These are phyloP conservation scores for Sporothrix luriei DNA, from an alignment of 2,329 filamentous ascomycete species.

Conservation along the genomic window DNA sequence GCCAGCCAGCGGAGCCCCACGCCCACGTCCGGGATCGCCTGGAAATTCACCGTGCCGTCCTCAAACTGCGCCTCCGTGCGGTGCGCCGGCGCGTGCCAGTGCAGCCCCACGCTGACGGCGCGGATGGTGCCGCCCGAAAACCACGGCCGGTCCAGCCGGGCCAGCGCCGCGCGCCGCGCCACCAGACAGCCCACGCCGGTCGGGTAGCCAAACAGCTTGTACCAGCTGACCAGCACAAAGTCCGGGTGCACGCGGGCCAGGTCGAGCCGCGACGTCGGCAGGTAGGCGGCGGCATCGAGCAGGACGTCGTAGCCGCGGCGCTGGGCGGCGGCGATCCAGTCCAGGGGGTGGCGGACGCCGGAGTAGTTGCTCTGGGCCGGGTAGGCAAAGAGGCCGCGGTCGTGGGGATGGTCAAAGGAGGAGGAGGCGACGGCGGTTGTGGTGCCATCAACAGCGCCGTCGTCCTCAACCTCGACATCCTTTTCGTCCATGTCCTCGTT, in stretches of 20 bases:
- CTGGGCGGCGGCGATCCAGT: constrained; percentile 45
- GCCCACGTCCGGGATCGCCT: constrained; percentile 46
- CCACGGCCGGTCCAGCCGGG: constrained; percentile 44
- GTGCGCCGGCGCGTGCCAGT: constrained; percentile 42
- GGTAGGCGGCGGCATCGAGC: constrained; percentile 47
- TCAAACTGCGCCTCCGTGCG: constrained; percentile 44
- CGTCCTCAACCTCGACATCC: neutral
- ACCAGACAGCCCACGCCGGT: constrained; percentile 49
- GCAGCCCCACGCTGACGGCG: constrained; percentile 41
- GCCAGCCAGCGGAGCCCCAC: constrained; percentile 46
- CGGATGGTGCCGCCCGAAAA: constrained; percentile 47
- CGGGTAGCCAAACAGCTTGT: constrained; percentile 49
- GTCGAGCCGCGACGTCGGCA: constrained; percentile 45
- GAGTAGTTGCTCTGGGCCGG: constrained; percentile 53
- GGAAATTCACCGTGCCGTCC: constrained; percentile 48
- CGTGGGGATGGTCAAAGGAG: constrained; percentile 29
- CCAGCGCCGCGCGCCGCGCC: constrained; percentile 42
- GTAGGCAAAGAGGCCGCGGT: constrained; percentile 48
- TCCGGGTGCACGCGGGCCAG: constrained; percentile 44
- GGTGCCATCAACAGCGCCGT: neutral
- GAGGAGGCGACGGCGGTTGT: neutral
- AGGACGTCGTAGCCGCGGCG: constrained; percentile 47
- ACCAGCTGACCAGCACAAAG: constrained; percentile 48
- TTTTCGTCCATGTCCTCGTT: neutral
- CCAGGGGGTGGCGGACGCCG: constrained; percentile 48